phyloP scores from a whole-genome alignment of 2,329 filamentous ascomycete genomes.

The Hypoxylon sp. region DNA sequence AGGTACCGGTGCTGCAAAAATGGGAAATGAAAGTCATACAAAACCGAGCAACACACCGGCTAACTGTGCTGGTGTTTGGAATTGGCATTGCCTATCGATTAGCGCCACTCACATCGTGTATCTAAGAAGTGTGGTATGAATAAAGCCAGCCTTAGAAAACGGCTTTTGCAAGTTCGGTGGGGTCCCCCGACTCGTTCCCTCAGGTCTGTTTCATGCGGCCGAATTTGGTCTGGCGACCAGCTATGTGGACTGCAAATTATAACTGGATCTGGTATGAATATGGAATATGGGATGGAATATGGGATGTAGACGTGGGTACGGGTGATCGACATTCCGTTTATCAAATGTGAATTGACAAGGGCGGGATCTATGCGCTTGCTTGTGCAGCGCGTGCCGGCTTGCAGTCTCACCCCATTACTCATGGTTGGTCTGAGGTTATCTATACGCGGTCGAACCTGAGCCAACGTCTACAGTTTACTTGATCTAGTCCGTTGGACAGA shows the following conservation, averaged over 20 bases:
- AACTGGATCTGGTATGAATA: too few species aligned
- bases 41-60: conserved; percentile 17
- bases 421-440: neutral
- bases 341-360: neutral
- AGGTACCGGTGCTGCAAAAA: conserved; percentile 19
- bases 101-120: conserved; percentile 24
- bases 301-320: conserved; percentile 15
- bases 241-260: neutral
- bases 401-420: neutral
- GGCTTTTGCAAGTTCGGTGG: conserved; percentile 5
- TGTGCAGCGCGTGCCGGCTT: neutral
- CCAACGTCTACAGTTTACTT: neutral
- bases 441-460: neutral
- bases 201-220: conserved; percentile 30
- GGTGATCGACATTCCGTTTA: conserved; percentile 23
- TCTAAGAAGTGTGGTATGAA: conserved; percentile 11
- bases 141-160: conserved; percentile 14
- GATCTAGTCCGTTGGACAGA: neutral
- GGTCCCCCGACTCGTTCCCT: conserved; percentile 7
- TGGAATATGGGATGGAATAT: neutral
- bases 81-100: conserved; percentile 17
- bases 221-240: conserved; percentile 17
- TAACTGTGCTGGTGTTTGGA: neutral
- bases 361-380: neutral
- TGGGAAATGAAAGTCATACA: conserved; percentile 20